phyloP scores from a whole-genome alignment of 1,284 basidiomycete genomes.

The Puccinia hordei region DNA sequence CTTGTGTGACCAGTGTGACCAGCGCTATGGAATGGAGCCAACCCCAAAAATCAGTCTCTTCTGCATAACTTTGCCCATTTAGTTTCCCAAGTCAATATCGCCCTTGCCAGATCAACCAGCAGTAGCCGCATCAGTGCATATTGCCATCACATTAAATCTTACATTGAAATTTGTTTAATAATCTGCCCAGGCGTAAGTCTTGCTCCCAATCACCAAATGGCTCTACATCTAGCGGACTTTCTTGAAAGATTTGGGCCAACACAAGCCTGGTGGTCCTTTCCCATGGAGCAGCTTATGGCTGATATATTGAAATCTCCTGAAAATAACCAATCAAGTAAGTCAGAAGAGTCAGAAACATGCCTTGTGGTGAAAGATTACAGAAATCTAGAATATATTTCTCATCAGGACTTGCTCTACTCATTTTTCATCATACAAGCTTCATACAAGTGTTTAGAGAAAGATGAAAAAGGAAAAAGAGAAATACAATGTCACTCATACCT shows the following conservation, averaged over 20 bases:
- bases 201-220: constrained; percentile 40
- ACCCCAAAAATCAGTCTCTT: not conserved
- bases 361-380: too few species aligned
- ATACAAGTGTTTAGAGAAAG: too few species aligned
- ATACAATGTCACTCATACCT: too few species aligned
- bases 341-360: too few species aligned
- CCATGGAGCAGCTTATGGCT: constrained; percentile 35
- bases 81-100: constrained; percentile 1
- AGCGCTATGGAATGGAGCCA: not conserved
- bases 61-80: not conserved
- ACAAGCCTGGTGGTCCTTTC: constrained; percentile 24
- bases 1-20: not conserved
- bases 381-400: too few species aligned
- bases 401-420: too few species aligned
- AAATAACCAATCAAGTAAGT: constrained; percentile 29
- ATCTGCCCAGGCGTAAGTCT: not conserved
- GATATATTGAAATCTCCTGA: constrained; percentile 12
- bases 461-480: too few species aligned
- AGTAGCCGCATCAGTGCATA: not conserved
- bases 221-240: constrained; percentile 29
- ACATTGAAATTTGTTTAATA: not conserved
- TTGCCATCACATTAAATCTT: not conserved
- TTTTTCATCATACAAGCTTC: too few species aligned
- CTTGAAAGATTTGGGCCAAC: constrained; percentile 25
- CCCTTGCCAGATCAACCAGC: not conserved